A percentile compares a stretch with the other conserved stretches of the same genome.
phyloP scores from a whole-genome alignment of 176 grass and related monocot genomes.

The Alloteropsis semialata region DNA sequence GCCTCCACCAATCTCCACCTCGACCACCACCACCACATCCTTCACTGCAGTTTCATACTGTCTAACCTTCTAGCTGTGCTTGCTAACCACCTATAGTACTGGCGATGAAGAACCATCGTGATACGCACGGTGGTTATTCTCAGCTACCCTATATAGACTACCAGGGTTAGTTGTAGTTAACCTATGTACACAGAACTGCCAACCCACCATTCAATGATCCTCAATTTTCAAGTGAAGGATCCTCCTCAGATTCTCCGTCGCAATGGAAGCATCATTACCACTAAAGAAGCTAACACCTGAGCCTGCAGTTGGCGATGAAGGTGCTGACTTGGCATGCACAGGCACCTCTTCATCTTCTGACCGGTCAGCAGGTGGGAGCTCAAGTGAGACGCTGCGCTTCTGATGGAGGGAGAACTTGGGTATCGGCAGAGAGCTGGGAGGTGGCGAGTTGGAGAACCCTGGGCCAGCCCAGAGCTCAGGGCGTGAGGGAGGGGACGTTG shows the following conservation, averaged over 20 bases:
- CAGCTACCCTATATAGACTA: slow-evolving; percentile 38
- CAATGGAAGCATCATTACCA: slow-evolving; percentile 37
- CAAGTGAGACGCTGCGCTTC: slow-evolving; percentile 75
- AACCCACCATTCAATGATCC: slow-evolving; percentile 29
- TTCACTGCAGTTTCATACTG: slow-evolving; percentile 22
- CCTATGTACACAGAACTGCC: slow-evolving; percentile 35
- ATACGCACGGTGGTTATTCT: slow-evolving; percentile 6
- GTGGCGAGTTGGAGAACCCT: slow-evolving; percentile 80
- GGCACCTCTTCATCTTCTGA: slow-evolving; percentile 22
- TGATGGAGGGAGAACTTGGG: slow-evolving; percentile 85
- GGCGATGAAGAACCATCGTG: slow-evolving; percentile 1
- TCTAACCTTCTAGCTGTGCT: slow-evolving; percentile 23
- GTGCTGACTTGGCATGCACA: slow-evolving; percentile 66
- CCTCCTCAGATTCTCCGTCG: slow-evolving; percentile 87
- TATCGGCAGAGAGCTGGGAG: slow-evolving; percentile 83
- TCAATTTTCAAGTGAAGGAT: slow-evolving; percentile 68
- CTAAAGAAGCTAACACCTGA: slow-evolving; percentile 42
- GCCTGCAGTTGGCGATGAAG: slow-evolving; percentile 59
- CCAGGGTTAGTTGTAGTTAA: slow-evolving; percentile 35
- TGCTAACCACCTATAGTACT: slow-evolving; percentile 29
- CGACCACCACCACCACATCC: slow-evolving; percentile 14
- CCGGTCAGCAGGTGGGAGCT: slow-evolving; percentile 41
- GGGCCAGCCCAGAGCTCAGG: slow-evolving; percentile 89
- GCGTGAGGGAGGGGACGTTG: slow-evolving; percentile 37
- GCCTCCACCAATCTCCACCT: slow-evolving; percentile 11